Conservation (phyloP, 1,284 basidiomycete species). For the Omphalotus olearius region DNA sequence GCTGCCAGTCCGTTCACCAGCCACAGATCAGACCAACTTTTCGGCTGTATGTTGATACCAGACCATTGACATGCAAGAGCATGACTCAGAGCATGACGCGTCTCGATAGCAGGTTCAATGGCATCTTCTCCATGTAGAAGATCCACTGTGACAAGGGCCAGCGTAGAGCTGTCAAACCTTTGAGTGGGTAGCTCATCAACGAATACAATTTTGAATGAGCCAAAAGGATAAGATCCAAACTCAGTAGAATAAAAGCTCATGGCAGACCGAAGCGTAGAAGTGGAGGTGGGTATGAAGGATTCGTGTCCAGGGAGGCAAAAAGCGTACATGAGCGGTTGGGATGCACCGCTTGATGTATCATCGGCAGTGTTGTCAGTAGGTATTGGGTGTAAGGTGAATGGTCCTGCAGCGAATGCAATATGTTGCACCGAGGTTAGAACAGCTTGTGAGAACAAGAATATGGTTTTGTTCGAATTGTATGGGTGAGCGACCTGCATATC, state of each 20-base stretch:
- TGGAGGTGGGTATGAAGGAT: constrained; percentile 63
- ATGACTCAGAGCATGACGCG: constrained; percentile 83
- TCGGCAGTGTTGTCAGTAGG: constrained; percentile 53
- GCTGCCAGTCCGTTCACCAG: constrained; percentile 90
- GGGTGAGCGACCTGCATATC: constrained; percentile 81
- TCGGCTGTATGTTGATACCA: constrained; percentile 94
- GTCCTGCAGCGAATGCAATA: constrained; percentile 93
- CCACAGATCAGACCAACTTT: constrained; percentile 95
- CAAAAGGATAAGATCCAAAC: constrained; percentile 95
- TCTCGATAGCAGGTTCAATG: constrained; percentile 93
- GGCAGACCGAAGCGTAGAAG: constrained; percentile 78
- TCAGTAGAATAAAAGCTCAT: constrained; percentile 92
- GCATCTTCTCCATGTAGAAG: constrained; percentile 85
- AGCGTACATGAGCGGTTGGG: constrained; percentile 85
- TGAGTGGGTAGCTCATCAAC: constrained; percentile 83
- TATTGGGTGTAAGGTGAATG: constrained; percentile 82
- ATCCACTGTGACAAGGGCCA: constrained; percentile 81
- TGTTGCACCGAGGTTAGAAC: constrained; percentile 93
- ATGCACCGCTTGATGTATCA: constrained; percentile 56
- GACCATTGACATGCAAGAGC: constrained; percentile 96
- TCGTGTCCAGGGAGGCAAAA: constrained; percentile 92
- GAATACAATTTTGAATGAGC: constrained; percentile 94
- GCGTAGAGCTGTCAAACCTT: constrained; percentile 81
- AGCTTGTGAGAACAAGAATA: constrained; percentile 91
- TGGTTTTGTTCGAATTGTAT: constrained; percentile 89